Evolutionary conservation across 768 basidiomycete genomes (phyloP).

Genomic region (Pholiota molesta): DNA sequence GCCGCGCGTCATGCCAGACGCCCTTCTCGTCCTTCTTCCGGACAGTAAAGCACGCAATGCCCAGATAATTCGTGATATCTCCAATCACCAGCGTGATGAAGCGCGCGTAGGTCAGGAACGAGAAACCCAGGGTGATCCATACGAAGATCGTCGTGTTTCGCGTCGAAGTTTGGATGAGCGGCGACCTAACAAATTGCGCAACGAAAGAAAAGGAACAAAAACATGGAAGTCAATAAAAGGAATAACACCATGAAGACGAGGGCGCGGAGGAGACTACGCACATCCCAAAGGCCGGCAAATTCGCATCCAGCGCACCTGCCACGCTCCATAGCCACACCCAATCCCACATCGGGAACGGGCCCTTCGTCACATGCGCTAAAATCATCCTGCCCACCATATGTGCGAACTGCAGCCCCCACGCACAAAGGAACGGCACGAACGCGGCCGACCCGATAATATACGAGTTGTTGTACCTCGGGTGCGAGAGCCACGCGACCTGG

Average conservation of each 20-base stretch:
- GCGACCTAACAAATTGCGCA: slow-evolving; percentile 40
- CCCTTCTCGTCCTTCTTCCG: slow-evolving; percentile 78
- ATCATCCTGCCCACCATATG: slow-evolving; percentile 94
- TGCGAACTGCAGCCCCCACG: slow-evolving; percentile 92
- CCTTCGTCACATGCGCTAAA: slow-evolving; percentile 86
- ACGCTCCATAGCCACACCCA: slow-evolving; percentile 84
- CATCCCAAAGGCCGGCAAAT: slow-evolving; percentile 72
- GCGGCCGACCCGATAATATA: slow-evolving; percentile 75
- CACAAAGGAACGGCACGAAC: slow-evolving; percentile 86
- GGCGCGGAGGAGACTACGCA: slow-evolving; percentile 32
- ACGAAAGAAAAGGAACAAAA: slow-evolving; percentile 7
- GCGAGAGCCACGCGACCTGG: slow-evolving; percentile 81
- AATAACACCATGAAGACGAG: too few relatives aligned
- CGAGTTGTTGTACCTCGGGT: slow-evolving; percentile 61
- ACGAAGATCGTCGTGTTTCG: slow-evolving; percentile 68
- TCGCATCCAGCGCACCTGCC: slow-evolving; percentile 81
- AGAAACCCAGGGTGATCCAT: slow-evolving; percentile 66
- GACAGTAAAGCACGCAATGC: slow-evolving; percentile 95
- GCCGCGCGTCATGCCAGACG: slow-evolving; percentile 46
- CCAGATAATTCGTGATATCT: slow-evolving; percentile 89
- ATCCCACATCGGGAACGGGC: slow-evolving; percentile 86
- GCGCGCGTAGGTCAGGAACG: slow-evolving; percentile 70
- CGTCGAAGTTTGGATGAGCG: slow-evolving; percentile 74
- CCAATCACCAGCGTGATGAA: slow-evolving; percentile 84
- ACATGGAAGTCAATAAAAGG: slow-evolving; percentile 11